A percentile compares a stretch with the other conserved stretches of the same genome.
phyloP scores from a whole-genome alignment of 1,139 yeast species.

The Candida glucosophila region DNA sequence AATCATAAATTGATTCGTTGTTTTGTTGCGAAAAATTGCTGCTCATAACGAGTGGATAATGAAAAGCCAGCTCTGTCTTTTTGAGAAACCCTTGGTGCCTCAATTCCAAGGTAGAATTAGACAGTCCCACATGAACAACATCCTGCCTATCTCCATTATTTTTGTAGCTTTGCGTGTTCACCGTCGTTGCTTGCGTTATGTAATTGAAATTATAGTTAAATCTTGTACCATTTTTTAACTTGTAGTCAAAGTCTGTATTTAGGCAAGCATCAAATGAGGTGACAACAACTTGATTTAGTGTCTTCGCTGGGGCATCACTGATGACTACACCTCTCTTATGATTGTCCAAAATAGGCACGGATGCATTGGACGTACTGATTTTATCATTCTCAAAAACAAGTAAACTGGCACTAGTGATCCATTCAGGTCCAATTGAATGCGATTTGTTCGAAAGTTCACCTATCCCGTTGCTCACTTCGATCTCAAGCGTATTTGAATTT shows the following conservation, averaged over 20 bases:
- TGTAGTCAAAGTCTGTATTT: constrained; percentile 21
- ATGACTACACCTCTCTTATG: constrained; percentile 10
- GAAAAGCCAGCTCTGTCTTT: too few species aligned
- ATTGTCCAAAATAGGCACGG: constrained; percentile 17
- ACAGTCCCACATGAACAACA: neutral
- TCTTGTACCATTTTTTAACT: constrained; percentile 25
- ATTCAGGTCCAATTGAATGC: constrained; percentile 43
- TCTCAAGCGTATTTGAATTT: constrained; percentile 19
- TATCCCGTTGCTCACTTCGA: constrained; percentile 53
- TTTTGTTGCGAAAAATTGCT: constrained; percentile 4
- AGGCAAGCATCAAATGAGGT: constrained; percentile 23
- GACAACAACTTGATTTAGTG: constrained; percentile 28
- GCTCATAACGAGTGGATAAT: constrained; percentile 19
- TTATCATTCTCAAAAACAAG: constrained; percentile 48
- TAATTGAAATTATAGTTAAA: constrained; percentile 19
- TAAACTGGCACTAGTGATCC: constrained; percentile 65
- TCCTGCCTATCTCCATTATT: constrained; percentile 22
- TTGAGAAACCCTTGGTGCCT: too few species aligned
- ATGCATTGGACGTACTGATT: constrained; percentile 34
- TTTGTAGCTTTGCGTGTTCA: constrained; percentile 25
- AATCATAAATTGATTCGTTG: constrained; percentile 8
- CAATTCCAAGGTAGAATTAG: neutral
- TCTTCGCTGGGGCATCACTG: constrained; percentile 20
- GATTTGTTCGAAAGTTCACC: constrained; percentile 19
- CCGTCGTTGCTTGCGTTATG: constrained; percentile 18